Conservation (phyloP, 768 basidiomycete genomes). For the Xerocomellus amylosporus region DNA sequence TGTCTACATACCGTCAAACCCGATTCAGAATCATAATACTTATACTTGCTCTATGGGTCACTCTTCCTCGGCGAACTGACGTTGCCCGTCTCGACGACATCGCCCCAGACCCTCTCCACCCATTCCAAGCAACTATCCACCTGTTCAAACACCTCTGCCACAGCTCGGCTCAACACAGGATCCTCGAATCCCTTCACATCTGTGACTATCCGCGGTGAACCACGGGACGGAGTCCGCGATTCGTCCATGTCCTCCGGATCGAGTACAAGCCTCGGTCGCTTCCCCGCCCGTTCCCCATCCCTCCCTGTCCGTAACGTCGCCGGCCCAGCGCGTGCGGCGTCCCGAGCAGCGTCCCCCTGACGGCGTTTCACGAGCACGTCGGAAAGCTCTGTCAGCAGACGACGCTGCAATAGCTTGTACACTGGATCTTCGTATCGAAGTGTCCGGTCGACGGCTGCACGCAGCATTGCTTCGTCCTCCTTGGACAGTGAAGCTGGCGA, state of each 20-base stretch:
- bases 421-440: conserved; percentile 63
- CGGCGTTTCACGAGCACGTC: conserved; percentile 26
- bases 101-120: conserved; percentile 55
- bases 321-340: conserved; percentile 10
- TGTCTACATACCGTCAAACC: not conserved
- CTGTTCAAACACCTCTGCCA: conserved; percentile 41
- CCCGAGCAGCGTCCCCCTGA: conserved; percentile 2
- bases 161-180: conserved; percentile 45
- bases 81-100: conserved; percentile 30
- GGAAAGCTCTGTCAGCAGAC: conserved; percentile 46
- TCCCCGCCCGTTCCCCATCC: conserved; percentile 18
- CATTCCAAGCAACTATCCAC: conserved; percentile 47
- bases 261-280: conserved; percentile 29
- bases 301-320: conserved; percentile 35
- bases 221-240: not conserved
- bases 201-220: conserved; percentile 4
- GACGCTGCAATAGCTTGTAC: conserved; percentile 58
- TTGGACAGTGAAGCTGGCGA: conserved; percentile 17
- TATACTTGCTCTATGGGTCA: not conserved
- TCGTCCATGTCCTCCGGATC: conserved; percentile 22
- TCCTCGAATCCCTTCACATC: conserved; percentile 69
- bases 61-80: not conserved
- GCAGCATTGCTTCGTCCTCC: conserved; percentile 51
- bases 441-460: conserved; percentile 61
- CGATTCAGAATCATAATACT: too few relatives aligned